Evolutionary conservation across 306 rosid species (phyloP).

Genomic region (Ormosia semicastrata): DNA sequence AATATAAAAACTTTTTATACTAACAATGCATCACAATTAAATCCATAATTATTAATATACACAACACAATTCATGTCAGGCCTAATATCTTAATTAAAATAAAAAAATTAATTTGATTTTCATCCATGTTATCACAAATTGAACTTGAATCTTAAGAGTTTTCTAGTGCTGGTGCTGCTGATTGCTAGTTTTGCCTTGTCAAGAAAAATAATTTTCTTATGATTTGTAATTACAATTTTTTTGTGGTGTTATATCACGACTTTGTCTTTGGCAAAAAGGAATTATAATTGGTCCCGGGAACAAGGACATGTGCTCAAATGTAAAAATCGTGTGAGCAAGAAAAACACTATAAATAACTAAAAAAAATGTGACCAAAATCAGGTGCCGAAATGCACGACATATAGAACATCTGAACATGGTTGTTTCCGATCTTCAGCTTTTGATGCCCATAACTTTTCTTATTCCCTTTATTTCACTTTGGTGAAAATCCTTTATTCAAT

Average conservation of each 20-base stretch:
- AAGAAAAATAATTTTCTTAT: too few species aligned
- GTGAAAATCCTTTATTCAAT: not conserved
- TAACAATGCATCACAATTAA: not conserved
- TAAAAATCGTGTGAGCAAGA: not conserved
- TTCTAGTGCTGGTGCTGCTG: not conserved
- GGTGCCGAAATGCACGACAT: not conserved
- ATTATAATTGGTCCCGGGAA: not conserved
- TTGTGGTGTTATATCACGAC: not conserved
- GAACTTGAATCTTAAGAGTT: not conserved
- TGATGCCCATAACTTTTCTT: not conserved
- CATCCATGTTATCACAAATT: not conserved
- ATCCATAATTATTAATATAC: not conserved
- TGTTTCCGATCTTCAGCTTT: not conserved
- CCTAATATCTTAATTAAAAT: not conserved
- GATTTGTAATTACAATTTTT: not conserved
- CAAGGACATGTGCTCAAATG: not conserved
- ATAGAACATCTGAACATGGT: not conserved
- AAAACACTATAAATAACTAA: not conserved
- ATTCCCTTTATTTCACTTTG: not conserved
- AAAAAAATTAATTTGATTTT: not conserved
- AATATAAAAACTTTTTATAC: too few species aligned
- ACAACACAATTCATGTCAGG: not conserved
- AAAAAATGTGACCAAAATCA: not conserved
- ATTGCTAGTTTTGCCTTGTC: not conserved
- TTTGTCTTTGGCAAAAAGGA: not conserved